These are phyloP conservation scores for Zymoseptoria ardabiliae DNA, from an alignment of 2,329 filamentous ascomycete genomes.

Conservation along the genomic window DNA sequence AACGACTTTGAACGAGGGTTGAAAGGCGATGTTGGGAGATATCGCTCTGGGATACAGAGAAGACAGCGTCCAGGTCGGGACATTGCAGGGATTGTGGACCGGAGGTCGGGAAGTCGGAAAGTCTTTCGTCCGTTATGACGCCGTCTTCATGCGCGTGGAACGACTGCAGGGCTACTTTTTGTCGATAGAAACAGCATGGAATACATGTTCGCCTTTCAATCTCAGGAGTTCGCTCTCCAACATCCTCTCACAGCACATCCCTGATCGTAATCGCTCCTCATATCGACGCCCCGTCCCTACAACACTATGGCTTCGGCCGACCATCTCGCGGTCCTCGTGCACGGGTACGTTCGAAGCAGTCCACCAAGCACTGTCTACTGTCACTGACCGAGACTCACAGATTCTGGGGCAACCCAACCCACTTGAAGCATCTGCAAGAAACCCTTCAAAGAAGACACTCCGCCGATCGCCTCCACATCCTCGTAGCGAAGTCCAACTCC, in stretches of 20 bases:
- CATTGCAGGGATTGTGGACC: neutral
- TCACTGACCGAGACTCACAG: slow-evolving; percentile 27
- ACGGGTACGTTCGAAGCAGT: slow-evolving; percentile 49
- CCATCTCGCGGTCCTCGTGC: slow-evolving; percentile 70
- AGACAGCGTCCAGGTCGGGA: neutral
- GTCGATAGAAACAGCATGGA: neutral
- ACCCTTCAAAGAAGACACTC: slow-evolving; percentile 55
- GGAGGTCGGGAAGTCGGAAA: neutral
- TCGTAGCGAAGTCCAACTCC: slow-evolving; percentile 65
- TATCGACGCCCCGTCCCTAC: neutral
- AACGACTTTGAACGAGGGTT: too few species aligned
- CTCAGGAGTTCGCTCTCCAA: neutral
- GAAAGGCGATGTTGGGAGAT: too few species aligned
- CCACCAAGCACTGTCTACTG: neutral
- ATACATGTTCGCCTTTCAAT: neutral
- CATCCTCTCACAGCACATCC: neutral
- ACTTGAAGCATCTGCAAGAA: slow-evolving; percentile 62
- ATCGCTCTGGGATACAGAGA: too few species aligned
- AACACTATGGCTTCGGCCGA: slow-evolving; percentile 31
- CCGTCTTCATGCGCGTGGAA: neutral
- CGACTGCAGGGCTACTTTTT: neutral
- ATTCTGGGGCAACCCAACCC: slow-evolving; percentile 72
- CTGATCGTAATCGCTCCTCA: neutral
- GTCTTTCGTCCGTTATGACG: neutral
- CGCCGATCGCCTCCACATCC: slow-evolving; percentile 59